phyloP scores from a whole-genome alignment of 2,329 filamentous ascomycete species.

The Penicillium concentricum region DNA sequence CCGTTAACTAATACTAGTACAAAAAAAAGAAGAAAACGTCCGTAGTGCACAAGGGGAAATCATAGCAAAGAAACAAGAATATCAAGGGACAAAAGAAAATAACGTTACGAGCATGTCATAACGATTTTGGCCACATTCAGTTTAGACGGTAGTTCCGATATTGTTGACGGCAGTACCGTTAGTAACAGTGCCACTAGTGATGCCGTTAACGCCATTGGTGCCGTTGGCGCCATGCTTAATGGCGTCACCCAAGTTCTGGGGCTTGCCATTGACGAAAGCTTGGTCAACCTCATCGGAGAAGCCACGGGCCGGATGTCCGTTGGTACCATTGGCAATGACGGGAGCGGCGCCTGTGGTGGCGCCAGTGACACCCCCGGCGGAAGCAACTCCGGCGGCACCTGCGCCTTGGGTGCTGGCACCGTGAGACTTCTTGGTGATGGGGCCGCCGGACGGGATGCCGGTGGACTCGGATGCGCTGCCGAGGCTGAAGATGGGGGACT shows the following conservation, averaged over 20 bases:
- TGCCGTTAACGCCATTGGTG: conserved; percentile 7
- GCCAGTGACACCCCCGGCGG: conserved; percentile 12
- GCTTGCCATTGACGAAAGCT: conserved; percentile 30
- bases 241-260: conserved; percentile 6
- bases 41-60: conserved; percentile 24
- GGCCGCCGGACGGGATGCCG: conserved; percentile 61
- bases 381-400: conserved; percentile 13
- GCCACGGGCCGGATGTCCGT: conserved; percentile 24
- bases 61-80: conserved; percentile 15
- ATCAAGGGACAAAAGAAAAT: neutral
- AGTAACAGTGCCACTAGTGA: neutral
- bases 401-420: conserved; percentile 34
- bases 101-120: conserved; percentile 4
- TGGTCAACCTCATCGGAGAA: conserved; percentile 35
- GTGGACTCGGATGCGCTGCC: conserved; percentile 71
- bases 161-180: conserved; percentile 1
- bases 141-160: conserved; percentile 1
- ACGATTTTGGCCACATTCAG: neutral
- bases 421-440: conserved; percentile 61
- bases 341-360: conserved; percentile 11
- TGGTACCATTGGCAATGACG: conserved; percentile 1
- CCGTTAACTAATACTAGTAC: conserved; percentile 20
- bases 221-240: conserved; percentile 10
- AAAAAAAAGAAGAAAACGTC: conserved; percentile 6
- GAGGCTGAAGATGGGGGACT: conserved; percentile 89